Evolutionary conservation across 1,284 basidiomycete species (phyloP), one percentile per base, ranked within the genome.

Genomic region (Chalciporus sp.): DNA sequence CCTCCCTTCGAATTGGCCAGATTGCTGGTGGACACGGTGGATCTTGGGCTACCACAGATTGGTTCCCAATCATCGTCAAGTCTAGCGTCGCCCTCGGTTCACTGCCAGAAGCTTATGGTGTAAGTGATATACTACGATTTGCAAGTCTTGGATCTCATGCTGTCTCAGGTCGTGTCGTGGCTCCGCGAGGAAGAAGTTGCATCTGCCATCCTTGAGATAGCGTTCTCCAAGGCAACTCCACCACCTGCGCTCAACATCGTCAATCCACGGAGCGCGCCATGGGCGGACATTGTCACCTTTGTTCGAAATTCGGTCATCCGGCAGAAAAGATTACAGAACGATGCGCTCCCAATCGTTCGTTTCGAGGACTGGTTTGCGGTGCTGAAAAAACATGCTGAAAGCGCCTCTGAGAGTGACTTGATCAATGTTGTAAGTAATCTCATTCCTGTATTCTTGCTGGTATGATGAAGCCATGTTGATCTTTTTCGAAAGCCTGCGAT

Each of bases 21-120:
- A 58, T 69, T 14, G 47, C 58, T 6, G 67, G 67, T 12, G 55
- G 56, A 2, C 48, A 50, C 6, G 50, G 52, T n/a, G 67, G 67
- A 16, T 55, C 58, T n/a, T 69, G 67, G 67, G 45, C 60, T 5
- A 56, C 48, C n/a, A 59, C 55, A 11, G 67, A 69, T 17, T 66
- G 63, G 61, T 42, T 69, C 7, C 67, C 67, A 7, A 56, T 63
- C 20, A 47, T 67, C 12, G 58, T 68, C 19, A 62, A 60, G 31
- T 66, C 65, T 6, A 63, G 61, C 11, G 19, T 61, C 4, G 57
- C 58, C 19, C 56, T 69, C 8, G 56, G 60, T 2, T 57, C 55
- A 29, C 53, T 73, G 20, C 66, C 69, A 5, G 53, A 53, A 7
- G 44, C 55, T 7, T 41, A 52, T 19, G 61, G 63, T 28, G 61